Evolutionary conservation across 495 filamentous ascomycete genomes (phyloP).

Genomic region (Xylaria telfairii): DNA sequence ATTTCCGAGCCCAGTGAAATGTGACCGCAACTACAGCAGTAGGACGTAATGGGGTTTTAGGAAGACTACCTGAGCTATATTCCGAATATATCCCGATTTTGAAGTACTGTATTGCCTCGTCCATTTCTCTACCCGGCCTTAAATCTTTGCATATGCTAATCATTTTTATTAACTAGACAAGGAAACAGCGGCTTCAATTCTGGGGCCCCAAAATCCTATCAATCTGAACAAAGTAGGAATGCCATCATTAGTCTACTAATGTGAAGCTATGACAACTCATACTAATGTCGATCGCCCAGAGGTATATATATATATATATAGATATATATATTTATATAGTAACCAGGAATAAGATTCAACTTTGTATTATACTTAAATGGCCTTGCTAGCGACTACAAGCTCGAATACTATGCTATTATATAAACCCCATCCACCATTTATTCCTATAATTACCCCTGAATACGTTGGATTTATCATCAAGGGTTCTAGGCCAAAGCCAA

Average conservation of each 20-base stretch:
- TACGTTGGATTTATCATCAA: background rate
- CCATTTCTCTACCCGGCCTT: background rate
- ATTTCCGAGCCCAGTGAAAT: background rate
- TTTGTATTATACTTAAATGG: background rate
- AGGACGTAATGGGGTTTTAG: background rate
- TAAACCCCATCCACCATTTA: no score
- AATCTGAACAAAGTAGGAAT: background rate
- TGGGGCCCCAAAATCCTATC: background rate
- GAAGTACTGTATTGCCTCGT: background rate
- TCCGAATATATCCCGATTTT: background rate
- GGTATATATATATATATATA: background rate
- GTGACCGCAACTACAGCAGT: background rate
- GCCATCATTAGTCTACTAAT: background rate
- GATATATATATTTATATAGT: background rate
- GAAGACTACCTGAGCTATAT: background rate
- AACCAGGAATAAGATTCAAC: background rate
- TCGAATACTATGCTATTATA: background rate
- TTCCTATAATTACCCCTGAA: background rate
- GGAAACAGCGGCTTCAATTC: background rate
- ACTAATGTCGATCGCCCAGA: background rate
- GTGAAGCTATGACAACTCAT: background rate
- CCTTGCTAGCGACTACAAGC: background rate
- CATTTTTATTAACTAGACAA: background rate
- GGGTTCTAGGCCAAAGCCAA: background rate
- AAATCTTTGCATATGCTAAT: background rate